A percentile compares a stretch with the other conserved stretches of the same genome.
Conservation (phyloP, 805 yeast species). For the Candida taoyuanica region DNA sequence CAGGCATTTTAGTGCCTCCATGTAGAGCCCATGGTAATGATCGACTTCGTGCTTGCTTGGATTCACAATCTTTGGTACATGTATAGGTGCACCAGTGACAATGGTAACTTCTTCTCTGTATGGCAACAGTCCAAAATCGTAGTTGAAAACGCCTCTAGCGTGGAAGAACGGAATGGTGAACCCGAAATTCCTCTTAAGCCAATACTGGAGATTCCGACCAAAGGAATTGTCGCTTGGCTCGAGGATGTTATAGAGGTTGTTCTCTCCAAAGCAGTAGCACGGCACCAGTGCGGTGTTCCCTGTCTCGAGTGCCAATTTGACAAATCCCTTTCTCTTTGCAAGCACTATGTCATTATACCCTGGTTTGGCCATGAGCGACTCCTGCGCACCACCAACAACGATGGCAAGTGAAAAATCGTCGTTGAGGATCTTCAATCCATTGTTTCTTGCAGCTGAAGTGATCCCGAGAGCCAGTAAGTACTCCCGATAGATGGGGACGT, state of each 20-base stretch:
- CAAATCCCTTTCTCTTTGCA: constrained; percentile 79
- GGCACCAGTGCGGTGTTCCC: constrained; percentile 84
- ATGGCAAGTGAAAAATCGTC: constrained; percentile 75
- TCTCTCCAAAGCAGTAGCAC: constrained; percentile 88
- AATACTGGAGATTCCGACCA: constrained; percentile 56
- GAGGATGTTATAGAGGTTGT: constrained; percentile 50
- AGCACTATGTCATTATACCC: constrained; percentile 63
- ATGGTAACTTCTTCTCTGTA: constrained; percentile 75
- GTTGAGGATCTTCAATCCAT: constrained; percentile 59
- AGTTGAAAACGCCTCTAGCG: constrained; percentile 89
- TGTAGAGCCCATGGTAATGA: constrained; percentile 67
- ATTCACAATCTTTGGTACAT: constrained; percentile 44
- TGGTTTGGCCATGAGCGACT: constrained; percentile 64
- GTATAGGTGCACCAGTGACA: constrained; percentile 67
- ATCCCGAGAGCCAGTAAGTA: constrained; percentile 77
- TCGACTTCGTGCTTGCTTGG: constrained; percentile 51
- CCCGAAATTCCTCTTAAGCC: constrained; percentile 67
- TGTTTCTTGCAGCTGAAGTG: constrained; percentile 74
- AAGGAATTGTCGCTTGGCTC: constrained; percentile 39
- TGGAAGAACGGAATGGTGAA: constrained; percentile 89
- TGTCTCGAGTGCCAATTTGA: constrained; percentile 75
- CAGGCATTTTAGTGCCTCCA: constrained; percentile 54
- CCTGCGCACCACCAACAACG: constrained; percentile 96
- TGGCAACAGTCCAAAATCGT: constrained; percentile 88
- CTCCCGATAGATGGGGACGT: constrained; percentile 81